Base-by-base conservation (phyloP, 805 yeast genomes). In the Yarrowia bubula region DNA sequence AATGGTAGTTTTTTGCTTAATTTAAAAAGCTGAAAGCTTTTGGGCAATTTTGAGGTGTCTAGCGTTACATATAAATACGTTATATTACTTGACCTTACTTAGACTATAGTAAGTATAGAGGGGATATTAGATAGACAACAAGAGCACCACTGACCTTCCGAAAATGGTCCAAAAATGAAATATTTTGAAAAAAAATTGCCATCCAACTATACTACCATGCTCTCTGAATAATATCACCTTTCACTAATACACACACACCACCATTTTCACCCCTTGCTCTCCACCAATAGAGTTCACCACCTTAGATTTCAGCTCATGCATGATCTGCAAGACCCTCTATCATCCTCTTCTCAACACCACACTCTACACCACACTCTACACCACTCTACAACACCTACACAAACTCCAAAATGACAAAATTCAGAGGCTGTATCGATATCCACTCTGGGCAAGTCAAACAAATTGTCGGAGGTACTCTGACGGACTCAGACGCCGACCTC, bases 401-500 rank as follows among this genome's bases (percentile, higher is more conserved):
- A 2, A 17, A 11, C 17, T 8, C 11, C n/a, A 41, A 33, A 31
- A 92, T 92, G 97, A 92, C 97, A 0, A 81, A 82, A 62, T 95
- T 90, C 77, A 84, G 92, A 71, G 98, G 98, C 0, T 95, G 99
- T 73, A 93, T 95, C 42, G 99, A 95, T 74, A 86, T 95, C 66
- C 99, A 95, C 75, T 83, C 88, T 8, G 99, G 99, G 1, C 88
- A 90, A 70, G 99, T 95, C 67, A 95, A 95, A 72, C 99, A 95
- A 75, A 95, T 95, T 64, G 98, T 95, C 0, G 99, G 99, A 7
- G 96, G 97, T 0, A 89, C 97, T 0, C 79, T 95, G 18, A 80
- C 82, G 0, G 75, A 75, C n/a, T 71, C 75, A 8, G 75, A 75
- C 9, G 83, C 79, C 65, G 64, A 69, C 13, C 78, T 85, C 8